A percentile compares a stretch with the other conserved stretches of the same genome.
Conservation (phyloP, 1,284 basidiomycete species). For the Volvariella volvacea region DNA sequence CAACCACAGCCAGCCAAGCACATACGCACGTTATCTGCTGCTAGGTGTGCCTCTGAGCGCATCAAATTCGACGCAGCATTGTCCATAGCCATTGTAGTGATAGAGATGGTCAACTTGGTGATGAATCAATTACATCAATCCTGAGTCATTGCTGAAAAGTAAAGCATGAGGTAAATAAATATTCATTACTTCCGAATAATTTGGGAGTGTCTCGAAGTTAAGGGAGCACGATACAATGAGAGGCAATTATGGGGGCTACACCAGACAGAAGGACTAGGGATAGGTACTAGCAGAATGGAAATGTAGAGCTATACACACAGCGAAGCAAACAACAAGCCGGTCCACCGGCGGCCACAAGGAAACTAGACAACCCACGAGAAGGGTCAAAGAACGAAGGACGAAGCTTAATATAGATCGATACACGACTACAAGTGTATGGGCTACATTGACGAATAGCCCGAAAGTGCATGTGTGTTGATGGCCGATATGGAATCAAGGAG, state of each 20-base stretch:
- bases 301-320: conserved; percentile 1
- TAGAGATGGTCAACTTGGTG: conserved; percentile 5
- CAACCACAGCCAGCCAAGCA: background rate
- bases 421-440: background rate
- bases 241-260: conserved; percentile 1
- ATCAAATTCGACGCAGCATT: conserved; percentile 27
- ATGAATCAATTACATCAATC: no score
- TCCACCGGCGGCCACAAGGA: background rate
- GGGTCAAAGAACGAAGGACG: background rate
- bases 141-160: no score
- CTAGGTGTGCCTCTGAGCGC: conserved; percentile 68
- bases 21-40: conserved; percentile 51
- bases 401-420: background rate
- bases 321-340: background rate
- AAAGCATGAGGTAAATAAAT: no score
- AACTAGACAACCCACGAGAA: background rate
- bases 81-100: no score
- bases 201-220: background rate
- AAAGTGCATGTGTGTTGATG: background rate
- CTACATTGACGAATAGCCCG: background rate
- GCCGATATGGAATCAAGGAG: background rate
- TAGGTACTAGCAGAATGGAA: background rate
- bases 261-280: background rate
- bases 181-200: no score
- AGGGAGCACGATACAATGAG: conserved; percentile 8